Conservation (phyloP, 306 rosid species). For the Sicyos edulis region DNA sequence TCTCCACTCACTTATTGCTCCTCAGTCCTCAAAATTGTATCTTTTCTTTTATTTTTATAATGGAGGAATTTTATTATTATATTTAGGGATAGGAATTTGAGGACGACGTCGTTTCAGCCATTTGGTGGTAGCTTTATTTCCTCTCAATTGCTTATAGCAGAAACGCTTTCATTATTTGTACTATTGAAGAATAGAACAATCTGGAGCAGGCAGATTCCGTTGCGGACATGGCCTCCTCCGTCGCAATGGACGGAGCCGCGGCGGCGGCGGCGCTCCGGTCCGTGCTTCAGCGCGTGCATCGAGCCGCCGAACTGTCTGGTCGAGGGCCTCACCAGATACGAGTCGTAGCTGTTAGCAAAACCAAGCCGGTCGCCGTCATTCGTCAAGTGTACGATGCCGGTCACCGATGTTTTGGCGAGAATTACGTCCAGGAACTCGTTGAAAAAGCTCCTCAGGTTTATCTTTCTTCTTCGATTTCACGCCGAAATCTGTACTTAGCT, state of each 20-base stretch:
- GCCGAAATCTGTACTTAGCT: not conserved
- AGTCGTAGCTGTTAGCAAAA: conserved; percentile 84
- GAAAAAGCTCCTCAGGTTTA: conserved; percentile 83
- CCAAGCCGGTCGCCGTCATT: conserved; percentile 55
- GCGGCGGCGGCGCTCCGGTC: conserved; percentile 45
- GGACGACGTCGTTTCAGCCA: not conserved
- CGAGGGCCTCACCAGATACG: conserved; percentile 45
- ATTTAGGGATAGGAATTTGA: too few species aligned
- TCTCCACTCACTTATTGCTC: too few species aligned
- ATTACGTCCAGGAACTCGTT: conserved; percentile 76
- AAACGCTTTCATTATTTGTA: not conserved
- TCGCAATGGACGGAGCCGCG: conserved; percentile 35
- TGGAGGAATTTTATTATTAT: too few species aligned
- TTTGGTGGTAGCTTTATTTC: not conserved
- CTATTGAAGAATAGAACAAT: not conserved
- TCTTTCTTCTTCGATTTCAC: conserved; percentile 1
- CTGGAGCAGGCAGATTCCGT: conserved; percentile 22
- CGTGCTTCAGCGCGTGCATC: conserved; percentile 53
- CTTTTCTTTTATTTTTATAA: too few species aligned
- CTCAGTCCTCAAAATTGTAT: too few species aligned
- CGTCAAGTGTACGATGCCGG: conserved; percentile 79
- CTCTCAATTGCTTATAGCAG: too few species aligned
- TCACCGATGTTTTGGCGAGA: conserved; percentile 83
- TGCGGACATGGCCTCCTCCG: conserved; percentile 38
- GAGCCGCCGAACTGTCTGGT: conserved; percentile 54